These are phyloP conservation scores for Lipomyces lipofer DNA, from an alignment of 805 yeast genomes.

Conservation along the genomic window DNA sequence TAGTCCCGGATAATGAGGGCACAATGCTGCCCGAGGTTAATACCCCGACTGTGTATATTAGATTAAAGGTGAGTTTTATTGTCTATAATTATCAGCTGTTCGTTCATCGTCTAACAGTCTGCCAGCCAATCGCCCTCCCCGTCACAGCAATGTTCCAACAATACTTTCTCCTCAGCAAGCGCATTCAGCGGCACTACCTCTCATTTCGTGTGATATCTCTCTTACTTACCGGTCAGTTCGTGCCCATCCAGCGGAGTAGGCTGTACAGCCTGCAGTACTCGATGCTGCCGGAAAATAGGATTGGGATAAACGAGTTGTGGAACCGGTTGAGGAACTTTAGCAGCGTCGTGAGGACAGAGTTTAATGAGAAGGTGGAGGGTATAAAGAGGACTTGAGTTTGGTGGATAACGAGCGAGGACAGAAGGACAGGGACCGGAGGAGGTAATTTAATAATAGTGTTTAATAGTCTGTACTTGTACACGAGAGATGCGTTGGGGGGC, in stretches of 20 bases:
- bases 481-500: no score
- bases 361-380: constrained; percentile 11
- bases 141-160: constrained; percentile 51
- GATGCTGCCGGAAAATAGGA: constrained; percentile 49
- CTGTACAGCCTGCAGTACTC: constrained; percentile 56
- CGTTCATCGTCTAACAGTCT: no score
- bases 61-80: background rate
- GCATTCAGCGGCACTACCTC: constrained; percentile 47
- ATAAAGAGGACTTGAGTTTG: no score
- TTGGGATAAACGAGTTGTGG: constrained; percentile 34
- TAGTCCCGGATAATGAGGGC: constrained; percentile 16
- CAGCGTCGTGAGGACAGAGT: constrained; percentile 8
- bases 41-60: background rate
- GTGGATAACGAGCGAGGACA: no score
- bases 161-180: constrained; percentile 45
- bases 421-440: no score
- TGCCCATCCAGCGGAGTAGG: constrained; percentile 49
- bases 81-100: no score
- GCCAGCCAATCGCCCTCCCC: constrained; percentile 50
- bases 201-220: constrained; percentile 45
- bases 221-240: constrained; percentile 50
- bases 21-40: background rate
- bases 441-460: no score
- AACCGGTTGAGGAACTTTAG: constrained; percentile 11
- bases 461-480: no score